A percentile compares a stretch with the other conserved stretches of the same genome.
phyloP scores from a whole-genome alignment of 805 yeast genomes.

The Schizosaccharomyces octosporus region DNA sequence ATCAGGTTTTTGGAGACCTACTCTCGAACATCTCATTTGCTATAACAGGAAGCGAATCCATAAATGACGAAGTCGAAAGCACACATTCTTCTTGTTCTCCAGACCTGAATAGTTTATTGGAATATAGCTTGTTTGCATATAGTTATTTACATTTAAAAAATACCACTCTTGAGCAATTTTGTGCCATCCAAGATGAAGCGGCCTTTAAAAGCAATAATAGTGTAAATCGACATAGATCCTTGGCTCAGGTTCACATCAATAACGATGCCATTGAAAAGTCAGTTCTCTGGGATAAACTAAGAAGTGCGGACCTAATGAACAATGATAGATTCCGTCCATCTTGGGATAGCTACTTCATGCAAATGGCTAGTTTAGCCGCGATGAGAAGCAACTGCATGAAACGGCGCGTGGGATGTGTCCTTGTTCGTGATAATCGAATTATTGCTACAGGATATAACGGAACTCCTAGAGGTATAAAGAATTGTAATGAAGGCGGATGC shows the following conservation, averaged over 20 bases:
- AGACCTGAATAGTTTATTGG: background rate
- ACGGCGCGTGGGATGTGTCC: conserved; percentile 86
- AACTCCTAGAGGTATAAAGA: conserved; percentile 66
- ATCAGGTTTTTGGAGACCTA: too few species aligned
- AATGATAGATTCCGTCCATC: conserved; percentile 52
- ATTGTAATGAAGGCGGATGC: conserved; percentile 94
- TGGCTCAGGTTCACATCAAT: background rate
- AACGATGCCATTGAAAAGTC: background rate
- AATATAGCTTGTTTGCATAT: background rate
- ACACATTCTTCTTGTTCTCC: background rate
- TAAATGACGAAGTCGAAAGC: background rate
- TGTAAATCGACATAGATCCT: background rate
- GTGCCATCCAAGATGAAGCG: background rate
- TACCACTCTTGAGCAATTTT: background rate
- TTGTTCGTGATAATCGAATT: conserved; percentile 64
- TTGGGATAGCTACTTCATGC: conserved; percentile 95
- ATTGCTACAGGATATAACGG: conserved; percentile 96
- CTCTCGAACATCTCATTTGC: too few species aligned
- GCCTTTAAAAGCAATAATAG: background rate
- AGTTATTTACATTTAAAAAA: background rate
- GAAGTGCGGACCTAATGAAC: conserved; percentile 23
- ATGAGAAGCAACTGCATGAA: conserved; percentile 89
- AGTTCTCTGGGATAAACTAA: conserved; percentile 11
- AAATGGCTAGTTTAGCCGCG: conserved; percentile 79
- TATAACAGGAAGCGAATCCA: too few species aligned